Conservation (phyloP, 192 early-diverging fungal species). For the Backusella australiensis region DNA sequence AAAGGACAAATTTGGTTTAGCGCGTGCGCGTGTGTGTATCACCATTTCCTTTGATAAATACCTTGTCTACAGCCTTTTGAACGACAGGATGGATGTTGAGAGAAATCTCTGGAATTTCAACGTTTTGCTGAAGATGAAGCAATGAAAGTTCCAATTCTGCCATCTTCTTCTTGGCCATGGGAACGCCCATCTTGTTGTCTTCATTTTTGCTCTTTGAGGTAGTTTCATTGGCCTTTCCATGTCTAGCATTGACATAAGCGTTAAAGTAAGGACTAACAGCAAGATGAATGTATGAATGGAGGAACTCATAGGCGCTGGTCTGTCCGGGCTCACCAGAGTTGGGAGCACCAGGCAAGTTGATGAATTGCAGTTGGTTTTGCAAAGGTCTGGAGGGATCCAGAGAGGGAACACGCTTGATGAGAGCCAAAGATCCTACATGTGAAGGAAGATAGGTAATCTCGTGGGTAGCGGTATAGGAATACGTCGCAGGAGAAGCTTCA, state of each 20-base stretch:
- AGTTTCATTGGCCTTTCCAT: slow-evolving; percentile 41
- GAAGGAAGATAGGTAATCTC: slow-evolving; percentile 74
- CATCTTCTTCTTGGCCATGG: slow-evolving; percentile 98
- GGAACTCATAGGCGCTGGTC: slow-evolving; percentile 76
- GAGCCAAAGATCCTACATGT: slow-evolving; percentile 71
- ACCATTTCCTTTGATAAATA: neutral
- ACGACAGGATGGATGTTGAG: slow-evolving; percentile 89
- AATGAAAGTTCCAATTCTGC: slow-evolving; percentile 96
- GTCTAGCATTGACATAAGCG: slow-evolving; percentile 80
- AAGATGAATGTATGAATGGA: slow-evolving; percentile 90
- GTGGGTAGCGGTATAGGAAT: slow-evolving; percentile 61
- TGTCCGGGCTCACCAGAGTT: slow-evolving; percentile 48
- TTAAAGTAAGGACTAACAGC: slow-evolving; percentile 97
- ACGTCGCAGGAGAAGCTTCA: slow-evolving; percentile 39
- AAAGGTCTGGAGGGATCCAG: slow-evolving; percentile 73
- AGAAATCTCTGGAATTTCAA: slow-evolving; percentile 92
- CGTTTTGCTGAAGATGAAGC: slow-evolving; percentile 94
- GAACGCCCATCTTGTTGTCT: slow-evolving; percentile 83
- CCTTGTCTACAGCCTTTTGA: slow-evolving; percentile 60
- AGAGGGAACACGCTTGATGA: slow-evolving; percentile 74
- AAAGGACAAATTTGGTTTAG: neutral
- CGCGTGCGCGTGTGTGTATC: neutral
- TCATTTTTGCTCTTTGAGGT: slow-evolving; percentile 52
- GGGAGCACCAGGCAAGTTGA: slow-evolving; percentile 82
- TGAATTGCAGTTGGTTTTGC: slow-evolving; percentile 82